These are phyloP conservation scores for Tetragonia tetragonoides DNA, from an alignment of 148 eudicot species.

Conservation along the genomic window DNA sequence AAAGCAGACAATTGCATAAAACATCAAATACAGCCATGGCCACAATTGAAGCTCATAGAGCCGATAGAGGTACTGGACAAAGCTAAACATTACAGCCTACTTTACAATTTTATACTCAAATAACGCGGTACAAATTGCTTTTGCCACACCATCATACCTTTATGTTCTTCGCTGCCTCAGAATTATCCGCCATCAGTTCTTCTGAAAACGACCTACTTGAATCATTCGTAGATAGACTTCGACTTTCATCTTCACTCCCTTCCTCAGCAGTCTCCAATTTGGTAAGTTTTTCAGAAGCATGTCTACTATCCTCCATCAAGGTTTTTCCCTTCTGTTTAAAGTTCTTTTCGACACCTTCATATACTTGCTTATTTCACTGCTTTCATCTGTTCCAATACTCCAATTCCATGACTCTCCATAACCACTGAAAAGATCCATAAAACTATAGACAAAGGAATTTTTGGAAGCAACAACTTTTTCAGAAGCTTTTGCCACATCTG, in stretches of 20 bases:
- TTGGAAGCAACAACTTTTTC: conserved; percentile 34
- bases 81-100: not conserved
- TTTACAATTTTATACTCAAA: conserved; percentile 1
- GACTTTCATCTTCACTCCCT: conserved; percentile 55
- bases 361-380: conserved; percentile 39
- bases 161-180: conserved; percentile 30
- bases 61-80: not conserved
- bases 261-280: conserved; percentile 66
- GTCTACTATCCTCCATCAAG: conserved; percentile 43
- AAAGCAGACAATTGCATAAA: not conserved
- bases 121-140: not conserved
- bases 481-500: conserved; percentile 38
- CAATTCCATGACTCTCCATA: conserved; percentile 85
- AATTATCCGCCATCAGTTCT: conserved; percentile 41
- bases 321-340: conserved; percentile 52
- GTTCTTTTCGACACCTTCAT: conserved; percentile 53
- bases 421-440: conserved; percentile 85
- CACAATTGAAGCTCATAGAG: not conserved
- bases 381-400: conserved; percentile 54
- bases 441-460: conserved; percentile 70
- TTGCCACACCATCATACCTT: conserved; percentile 18
- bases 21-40: not conserved
- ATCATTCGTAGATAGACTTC: conserved; percentile 37
- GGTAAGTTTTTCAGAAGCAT: conserved; percentile 20
- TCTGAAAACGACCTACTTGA: conserved; percentile 39